phyloP scores from a whole-genome alignment of 139 green algal species.

The Chlamydomonas incerta region DNA sequence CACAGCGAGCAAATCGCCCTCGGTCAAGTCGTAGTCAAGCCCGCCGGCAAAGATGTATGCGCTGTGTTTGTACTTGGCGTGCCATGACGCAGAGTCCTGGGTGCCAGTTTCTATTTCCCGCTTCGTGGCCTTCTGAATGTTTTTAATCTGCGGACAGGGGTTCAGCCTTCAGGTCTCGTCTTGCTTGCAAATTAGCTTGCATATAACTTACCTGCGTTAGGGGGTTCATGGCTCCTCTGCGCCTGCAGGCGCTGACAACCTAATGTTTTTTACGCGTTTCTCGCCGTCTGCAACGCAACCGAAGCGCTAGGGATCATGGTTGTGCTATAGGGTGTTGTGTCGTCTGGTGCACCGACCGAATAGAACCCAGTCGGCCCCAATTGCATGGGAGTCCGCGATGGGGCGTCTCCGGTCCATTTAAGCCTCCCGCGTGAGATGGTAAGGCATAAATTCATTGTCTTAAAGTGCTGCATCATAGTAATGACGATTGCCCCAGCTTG shows the following conservation, averaged over 20 bases:
- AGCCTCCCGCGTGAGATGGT: too few relatives aligned
- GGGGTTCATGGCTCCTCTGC: slow-evolving; percentile 11
- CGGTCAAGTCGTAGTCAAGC: slow-evolving; percentile 92
- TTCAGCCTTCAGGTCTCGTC: background rate
- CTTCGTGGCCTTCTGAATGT: slow-evolving; percentile 87
- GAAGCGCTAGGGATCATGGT: too few relatives aligned
- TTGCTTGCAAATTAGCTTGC: background rate
- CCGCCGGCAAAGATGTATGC: slow-evolving; percentile 94
- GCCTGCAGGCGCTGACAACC: background rate
- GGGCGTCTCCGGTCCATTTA: too few relatives aligned
- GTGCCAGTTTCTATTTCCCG: slow-evolving; percentile 84
- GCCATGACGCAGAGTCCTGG: slow-evolving; percentile 91
- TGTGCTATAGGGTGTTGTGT: too few relatives aligned
- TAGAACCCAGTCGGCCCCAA: too few relatives aligned
- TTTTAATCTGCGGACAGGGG: slow-evolving; percentile 92
- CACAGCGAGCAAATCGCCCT: slow-evolving; percentile 96
- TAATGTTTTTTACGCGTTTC: background rate
- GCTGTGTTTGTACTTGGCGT: slow-evolving; percentile 92
- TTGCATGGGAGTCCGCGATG: too few relatives aligned
- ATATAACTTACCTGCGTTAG: slow-evolving; percentile 5
- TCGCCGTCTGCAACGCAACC: too few relatives aligned
- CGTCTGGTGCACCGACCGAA: too few relatives aligned
- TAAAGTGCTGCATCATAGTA: too few relatives aligned
- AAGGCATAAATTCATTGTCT: too few relatives aligned
- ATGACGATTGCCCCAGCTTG: too few relatives aligned